These are phyloP conservation scores for Cardamine occulta DNA, from an alignment of 345 rosid species.

Conservation along the genomic window DNA sequence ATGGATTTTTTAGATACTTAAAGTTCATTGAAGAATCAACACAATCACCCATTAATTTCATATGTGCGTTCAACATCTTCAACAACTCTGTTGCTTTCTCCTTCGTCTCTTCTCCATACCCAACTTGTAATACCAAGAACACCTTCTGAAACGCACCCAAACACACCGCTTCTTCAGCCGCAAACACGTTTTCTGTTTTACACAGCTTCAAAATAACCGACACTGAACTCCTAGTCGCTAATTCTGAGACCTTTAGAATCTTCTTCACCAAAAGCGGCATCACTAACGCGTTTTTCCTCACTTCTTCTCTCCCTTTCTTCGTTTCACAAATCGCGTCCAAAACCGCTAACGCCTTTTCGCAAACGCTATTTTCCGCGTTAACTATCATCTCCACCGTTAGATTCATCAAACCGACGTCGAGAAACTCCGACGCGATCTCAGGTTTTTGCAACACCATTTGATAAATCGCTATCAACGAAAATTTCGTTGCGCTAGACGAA, in stretches of 20 bases:
- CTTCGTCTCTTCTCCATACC: constrained; percentile 64
- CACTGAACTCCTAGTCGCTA: constrained; percentile 64
- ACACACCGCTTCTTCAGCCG: constrained; percentile 56
- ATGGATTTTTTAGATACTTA: constrained; percentile 64
- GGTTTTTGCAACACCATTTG: constrained; percentile 49
- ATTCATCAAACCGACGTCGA: constrained; percentile 56
- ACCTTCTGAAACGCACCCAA: constrained; percentile 81
- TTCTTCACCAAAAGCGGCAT: constrained; percentile 69
- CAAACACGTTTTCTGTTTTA: constrained; percentile 41
- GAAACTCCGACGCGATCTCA: constrained; percentile 42
- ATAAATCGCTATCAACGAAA: constrained; percentile 54
- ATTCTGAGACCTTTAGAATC: constrained; percentile 61
- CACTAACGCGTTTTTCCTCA: constrained; percentile 51
- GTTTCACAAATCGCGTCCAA: constrained; percentile 55
- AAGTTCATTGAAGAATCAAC: constrained; percentile 67
- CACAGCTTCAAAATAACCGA: constrained; percentile 63
- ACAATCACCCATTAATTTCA: constrained; percentile 49
- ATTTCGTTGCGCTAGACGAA: constrained; percentile 56
- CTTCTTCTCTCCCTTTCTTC: constrained; percentile 52
- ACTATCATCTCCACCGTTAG: constrained; percentile 57
- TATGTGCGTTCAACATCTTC: constrained; percentile 62
- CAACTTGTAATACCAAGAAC: constrained; percentile 70
- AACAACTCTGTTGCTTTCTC: constrained; percentile 67
- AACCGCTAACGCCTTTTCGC: constrained; percentile 67
- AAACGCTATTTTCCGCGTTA: constrained; percentile 51